These are phyloP conservation scores for Solanum chacoense DNA, from an alignment of 305 asterid genomes.

Conservation along the genomic window DNA sequence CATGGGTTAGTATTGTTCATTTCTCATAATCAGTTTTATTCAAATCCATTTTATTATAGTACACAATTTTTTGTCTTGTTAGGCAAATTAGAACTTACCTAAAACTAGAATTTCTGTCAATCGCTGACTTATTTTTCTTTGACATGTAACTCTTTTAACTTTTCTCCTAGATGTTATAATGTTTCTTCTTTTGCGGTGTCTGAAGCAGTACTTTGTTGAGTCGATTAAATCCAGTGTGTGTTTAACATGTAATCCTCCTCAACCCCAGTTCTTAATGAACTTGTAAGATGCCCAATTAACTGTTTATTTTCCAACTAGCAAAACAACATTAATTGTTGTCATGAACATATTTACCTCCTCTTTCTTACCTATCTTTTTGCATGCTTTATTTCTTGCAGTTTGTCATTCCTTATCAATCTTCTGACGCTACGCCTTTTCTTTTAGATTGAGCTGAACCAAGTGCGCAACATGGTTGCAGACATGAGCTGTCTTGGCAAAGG, in stretches of 20 bases:
- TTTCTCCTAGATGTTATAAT: neutral
- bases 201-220: neutral
- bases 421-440: neutral
- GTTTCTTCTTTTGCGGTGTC: neutral
- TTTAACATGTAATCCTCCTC: neutral
- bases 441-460: constrained; percentile 33
- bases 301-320: neutral
- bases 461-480: constrained; percentile 40
- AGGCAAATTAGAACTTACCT: neutral
- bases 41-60: neutral
- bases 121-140: neutral
- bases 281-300: neutral
- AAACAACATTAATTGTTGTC: neutral
- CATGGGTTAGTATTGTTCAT: constrained; percentile 27
- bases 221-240: neutral
- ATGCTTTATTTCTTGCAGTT: neutral
- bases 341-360: neutral
- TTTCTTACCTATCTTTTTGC: neutral
- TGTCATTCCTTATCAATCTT: neutral
- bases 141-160: neutral
- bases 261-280: neutral
- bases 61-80: neutral
- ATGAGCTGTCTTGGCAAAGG: constrained; percentile 34
- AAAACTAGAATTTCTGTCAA: neutral
- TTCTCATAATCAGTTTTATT: neutral